Conservation (phyloP, 2,329 filamentous ascomycete species). For the Coleophoma cylindrospora region DNA sequence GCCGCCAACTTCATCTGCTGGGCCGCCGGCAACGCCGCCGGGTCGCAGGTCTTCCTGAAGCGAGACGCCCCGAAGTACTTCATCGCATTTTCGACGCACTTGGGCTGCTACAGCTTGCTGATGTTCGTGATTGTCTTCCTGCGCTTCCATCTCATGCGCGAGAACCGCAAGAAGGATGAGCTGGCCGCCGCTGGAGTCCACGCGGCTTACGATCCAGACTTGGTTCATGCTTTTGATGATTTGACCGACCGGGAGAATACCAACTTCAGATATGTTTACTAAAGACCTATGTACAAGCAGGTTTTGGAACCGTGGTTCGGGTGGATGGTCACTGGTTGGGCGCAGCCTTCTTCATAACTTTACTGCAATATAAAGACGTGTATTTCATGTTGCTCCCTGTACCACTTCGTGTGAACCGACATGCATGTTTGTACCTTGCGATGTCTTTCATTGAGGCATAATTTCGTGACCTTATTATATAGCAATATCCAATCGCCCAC, state of each 20-base stretch:
- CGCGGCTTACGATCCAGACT: conserved; percentile 11
- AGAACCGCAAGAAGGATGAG: conserved; percentile 18
- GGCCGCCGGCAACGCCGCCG: conserved; percentile 50
- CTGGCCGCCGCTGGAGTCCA: conserved; percentile 5
- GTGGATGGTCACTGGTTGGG: no score
- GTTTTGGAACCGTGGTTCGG: no score
- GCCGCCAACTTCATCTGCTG: conserved; percentile 45
- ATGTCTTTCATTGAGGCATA: no score
- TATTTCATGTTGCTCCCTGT: no score
- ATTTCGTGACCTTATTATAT: no score
- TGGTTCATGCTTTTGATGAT: conserved; percentile 25
- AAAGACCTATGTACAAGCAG: neutral
- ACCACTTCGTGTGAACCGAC: no score
- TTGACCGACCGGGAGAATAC: conserved; percentile 23
- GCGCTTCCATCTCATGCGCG: conserved; percentile 26
- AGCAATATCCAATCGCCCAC: no score
- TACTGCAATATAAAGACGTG: no score
- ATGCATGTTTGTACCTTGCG: no score
- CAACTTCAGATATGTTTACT: conserved; percentile 23
- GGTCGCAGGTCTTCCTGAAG: conserved; percentile 49
- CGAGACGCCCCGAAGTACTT: conserved; percentile 45
- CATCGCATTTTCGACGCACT: conserved; percentile 47
- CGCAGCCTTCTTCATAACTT: no score
- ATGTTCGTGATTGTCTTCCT: conserved; percentile 15
- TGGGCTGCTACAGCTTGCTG: conserved; percentile 35